phyloP scores from a whole-genome alignment of 768 basidiomycete species.

The Boletus vinaceobasis region DNA sequence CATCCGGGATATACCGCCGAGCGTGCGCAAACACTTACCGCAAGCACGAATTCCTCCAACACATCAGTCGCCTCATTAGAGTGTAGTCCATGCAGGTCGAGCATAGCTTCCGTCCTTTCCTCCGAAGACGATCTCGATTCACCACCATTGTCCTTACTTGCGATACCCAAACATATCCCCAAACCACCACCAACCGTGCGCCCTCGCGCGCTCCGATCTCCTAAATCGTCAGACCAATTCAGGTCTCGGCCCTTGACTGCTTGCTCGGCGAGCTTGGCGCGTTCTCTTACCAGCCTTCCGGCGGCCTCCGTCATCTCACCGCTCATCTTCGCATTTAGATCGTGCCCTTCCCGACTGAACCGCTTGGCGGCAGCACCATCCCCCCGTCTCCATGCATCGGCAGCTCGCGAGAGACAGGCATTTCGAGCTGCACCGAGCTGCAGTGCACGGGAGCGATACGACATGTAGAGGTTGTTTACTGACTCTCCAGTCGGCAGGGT shows the following conservation, averaged over 20 bases:
- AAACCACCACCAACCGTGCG: conserved; percentile 75
- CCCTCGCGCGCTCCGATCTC: conserved; percentile 73
- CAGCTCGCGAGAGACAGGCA: conserved; percentile 90
- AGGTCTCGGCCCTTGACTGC: conserved; percentile 70
- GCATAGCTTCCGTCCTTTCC: conserved; percentile 82
- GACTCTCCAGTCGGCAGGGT: conserved; percentile 84
- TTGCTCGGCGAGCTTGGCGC: conserved; percentile 70
- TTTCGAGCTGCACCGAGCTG: conserved; percentile 93
- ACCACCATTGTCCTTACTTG: conserved; percentile 50
- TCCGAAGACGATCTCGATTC: conserved; percentile 65
- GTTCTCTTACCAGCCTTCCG: conserved; percentile 77
- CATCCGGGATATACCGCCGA: background rate
- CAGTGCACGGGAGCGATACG: conserved; percentile 82
- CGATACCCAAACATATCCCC: conserved; percentile 87
- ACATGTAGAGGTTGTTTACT: conserved; percentile 80
- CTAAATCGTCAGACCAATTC: conserved; percentile 79
- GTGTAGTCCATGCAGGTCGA: conserved; percentile 94
- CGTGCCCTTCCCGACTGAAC: conserved; percentile 91
- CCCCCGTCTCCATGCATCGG: conserved; percentile 92
- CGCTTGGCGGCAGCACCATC: conserved; percentile 95
- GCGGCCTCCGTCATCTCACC: conserved; percentile 85
- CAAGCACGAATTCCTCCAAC: conserved; percentile 81
- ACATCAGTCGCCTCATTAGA: conserved; percentile 91
- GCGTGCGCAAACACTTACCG: conserved; percentile 50
- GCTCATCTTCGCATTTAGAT: conserved; percentile 88